These are phyloP conservation scores for Amphichorda felina DNA, from an alignment of 2,329 filamentous ascomycete genomes.

Conservation along the genomic window DNA sequence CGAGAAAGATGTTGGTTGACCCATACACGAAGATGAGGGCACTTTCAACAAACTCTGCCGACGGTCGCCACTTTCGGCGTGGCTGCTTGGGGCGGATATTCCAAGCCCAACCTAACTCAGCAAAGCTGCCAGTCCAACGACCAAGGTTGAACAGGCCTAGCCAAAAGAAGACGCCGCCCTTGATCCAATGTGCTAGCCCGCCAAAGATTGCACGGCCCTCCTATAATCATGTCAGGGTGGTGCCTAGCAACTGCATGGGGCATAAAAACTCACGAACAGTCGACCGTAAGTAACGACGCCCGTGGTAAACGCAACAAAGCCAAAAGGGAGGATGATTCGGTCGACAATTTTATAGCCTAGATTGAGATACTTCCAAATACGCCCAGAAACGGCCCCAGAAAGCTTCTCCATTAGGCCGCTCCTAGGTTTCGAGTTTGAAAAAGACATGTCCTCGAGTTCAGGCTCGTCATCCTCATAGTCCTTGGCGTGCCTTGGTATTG, in stretches of 20 bases:
- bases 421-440: conserved; percentile 8
- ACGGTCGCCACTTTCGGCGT: conserved; percentile 56
- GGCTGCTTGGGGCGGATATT: conserved; percentile 58
- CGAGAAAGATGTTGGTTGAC: conserved; percentile 79
- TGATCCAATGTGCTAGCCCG: conserved; percentile 85
- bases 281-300: conserved; percentile 70
- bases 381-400: conserved; percentile 40
- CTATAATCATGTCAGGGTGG: conserved; percentile 23
- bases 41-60: conserved; percentile 83
- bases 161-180: conserved; percentile 92
- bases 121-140: conserved; percentile 82
- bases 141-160: conserved; percentile 79
- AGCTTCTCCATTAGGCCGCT: conserved; percentile 20
- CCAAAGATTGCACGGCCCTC: conserved; percentile 62
- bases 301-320: conserved; percentile 59
- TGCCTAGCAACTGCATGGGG: neutral
- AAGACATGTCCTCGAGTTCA: conserved; percentile 17
- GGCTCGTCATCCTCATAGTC: conserved; percentile 39
- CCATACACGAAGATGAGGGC: conserved; percentile 87
- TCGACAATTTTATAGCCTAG: conserved; percentile 59
- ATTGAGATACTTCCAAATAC: conserved; percentile 44
- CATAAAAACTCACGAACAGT: conserved; percentile 73
- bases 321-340: conserved; percentile 64
- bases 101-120: conserved; percentile 91
- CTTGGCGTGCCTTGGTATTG: conserved; percentile 23